Conservation (phyloP, 495 filamentous ascomycete genomes). For the Penicillium cataractarum region DNA sequence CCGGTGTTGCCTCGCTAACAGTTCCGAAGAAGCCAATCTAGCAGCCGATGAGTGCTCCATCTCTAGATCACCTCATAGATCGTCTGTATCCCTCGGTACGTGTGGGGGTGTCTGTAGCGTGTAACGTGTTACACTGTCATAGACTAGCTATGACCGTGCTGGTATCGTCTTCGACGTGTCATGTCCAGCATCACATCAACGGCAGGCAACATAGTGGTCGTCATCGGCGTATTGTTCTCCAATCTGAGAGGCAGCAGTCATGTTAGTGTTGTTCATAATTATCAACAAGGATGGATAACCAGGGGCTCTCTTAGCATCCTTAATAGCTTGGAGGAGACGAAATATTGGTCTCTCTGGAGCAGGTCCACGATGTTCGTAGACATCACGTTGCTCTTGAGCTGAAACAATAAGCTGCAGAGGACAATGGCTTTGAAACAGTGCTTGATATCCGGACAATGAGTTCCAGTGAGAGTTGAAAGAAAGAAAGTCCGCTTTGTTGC, state of each 20-base stretch:
- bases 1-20: neutral
- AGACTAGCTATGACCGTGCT: neutral
- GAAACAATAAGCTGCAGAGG: neutral
- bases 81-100: no score
- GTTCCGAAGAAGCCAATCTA: neutral
- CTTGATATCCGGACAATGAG: neutral
- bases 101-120: neutral
- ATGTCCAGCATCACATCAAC: neutral
- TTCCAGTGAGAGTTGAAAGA: neutral
- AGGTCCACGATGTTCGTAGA: neutral
- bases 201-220: neutral
- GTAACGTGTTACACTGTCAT: neutral
- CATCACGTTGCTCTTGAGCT: neutral
- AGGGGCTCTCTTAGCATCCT: neutral
- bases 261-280: neutral
- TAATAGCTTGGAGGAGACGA: neutral
- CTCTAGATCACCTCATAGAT: neutral
- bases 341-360: neutral
- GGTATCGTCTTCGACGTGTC: neutral
- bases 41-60: neutral
- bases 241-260: neutral
- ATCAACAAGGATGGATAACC: neutral
- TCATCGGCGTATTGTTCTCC: neutral
- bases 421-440: slow-evolving; percentile 1
- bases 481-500: neutral